Base-by-base conservation (phyloP, 176 grass and related monocot genomes). In the Phyllostachys edulis region DNA sequence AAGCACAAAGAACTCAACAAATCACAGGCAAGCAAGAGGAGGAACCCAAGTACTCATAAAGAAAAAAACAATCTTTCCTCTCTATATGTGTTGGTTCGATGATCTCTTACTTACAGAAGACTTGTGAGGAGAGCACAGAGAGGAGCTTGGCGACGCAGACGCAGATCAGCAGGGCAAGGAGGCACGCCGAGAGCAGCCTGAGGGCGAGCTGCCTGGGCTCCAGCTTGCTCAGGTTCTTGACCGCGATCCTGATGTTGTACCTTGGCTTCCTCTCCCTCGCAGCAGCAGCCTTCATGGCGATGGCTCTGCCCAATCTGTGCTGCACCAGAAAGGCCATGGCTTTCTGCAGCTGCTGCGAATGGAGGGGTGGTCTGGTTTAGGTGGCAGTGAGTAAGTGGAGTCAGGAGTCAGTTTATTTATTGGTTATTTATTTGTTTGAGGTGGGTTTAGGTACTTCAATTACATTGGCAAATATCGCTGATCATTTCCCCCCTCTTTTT, bases 291-390 rank as follows among this genome's bases (percentile, higher is more conserved):
- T 59, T 82, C 79, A 26, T 23, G 64, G 50, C 54, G 40, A 14
- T 23, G 42, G 36, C 77, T 80, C 85, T 79, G 76, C 68, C 50
- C 10, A 9, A 23, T 17, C 26, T 27, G 17, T 82, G 85, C 85
- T 82, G 71, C 71, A 76, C 70, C 40, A 61, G 26, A 70, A 49
- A 87, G 26, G 85, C 85, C 71, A 76, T 87, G 67, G 62, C 57
- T 21, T 21, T 27, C 4, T 51, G 70, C 6, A 32, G 70, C 23
- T 27, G 2, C 44, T 51, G 21, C 69, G 12, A 47, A 69, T n/a
- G 17, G 38, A 13, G 66, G 27, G 10, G 38, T 24, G 37, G 17
- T 64, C 21, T 46, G 40, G 62, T 16, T 64, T 8, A 46, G 41
- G 80, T 40, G 23, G 23, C 9, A 41, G 55, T 29, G 29, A 29